phyloP scores from a whole-genome alignment of 345 rosid genomes.

The Anastatica hierochuntica region DNA sequence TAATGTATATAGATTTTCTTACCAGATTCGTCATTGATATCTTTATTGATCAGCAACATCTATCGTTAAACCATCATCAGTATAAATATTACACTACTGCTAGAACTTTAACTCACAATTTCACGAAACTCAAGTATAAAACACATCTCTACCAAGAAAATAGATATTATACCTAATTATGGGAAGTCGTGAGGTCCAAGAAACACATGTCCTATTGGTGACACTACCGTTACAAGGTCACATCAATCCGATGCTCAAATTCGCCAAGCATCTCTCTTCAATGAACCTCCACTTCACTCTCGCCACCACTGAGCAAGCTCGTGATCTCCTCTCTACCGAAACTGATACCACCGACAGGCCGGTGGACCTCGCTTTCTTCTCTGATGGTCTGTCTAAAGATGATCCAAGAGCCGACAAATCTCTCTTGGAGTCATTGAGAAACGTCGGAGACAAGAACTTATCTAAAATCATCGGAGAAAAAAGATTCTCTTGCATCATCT shows the following conservation, averaged over 20 bases:
- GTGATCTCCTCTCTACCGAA: constrained; percentile 18
- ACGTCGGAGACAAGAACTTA: constrained; percentile 26
- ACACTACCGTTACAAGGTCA: constrained; percentile 27
- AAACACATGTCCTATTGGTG: constrained; percentile 39
- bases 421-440: constrained; percentile 14
- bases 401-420: not conserved
- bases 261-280: constrained; percentile 33
- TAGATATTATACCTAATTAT: not conserved
- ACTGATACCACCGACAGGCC: too few species aligned
- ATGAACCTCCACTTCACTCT: constrained; percentile 38
- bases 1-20: not conserved
- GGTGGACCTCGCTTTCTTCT: constrained; percentile 31
- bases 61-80: not conserved
- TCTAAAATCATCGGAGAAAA: constrained; percentile 24
- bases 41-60: constrained; percentile 3
- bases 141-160: too few species aligned
- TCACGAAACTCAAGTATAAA: not conserved
- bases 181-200: constrained; percentile 13
- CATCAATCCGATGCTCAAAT: constrained; percentile 27
- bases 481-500: constrained; percentile 25
- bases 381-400: constrained; percentile 35
- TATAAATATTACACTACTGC: constrained; percentile 6
- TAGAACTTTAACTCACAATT: not conserved
- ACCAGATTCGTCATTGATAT: not conserved
- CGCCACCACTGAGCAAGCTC: constrained; percentile 35